Evolutionary conservation across 139 green algal genomes (phyloP).

Genomic region (Chlorella sp.): DNA sequence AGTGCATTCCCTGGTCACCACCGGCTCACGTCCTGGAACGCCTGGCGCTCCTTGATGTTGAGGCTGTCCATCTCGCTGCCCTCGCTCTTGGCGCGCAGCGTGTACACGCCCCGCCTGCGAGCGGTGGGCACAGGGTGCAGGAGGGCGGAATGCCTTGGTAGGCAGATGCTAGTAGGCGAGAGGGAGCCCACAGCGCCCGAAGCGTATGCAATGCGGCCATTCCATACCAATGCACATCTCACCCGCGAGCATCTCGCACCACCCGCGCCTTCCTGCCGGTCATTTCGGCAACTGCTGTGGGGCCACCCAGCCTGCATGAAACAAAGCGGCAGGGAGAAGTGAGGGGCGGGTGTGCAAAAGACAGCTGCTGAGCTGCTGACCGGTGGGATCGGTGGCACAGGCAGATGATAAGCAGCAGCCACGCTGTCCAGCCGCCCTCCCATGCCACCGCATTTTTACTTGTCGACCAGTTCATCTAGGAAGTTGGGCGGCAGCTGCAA

Average conservation of each 20-base stretch:
- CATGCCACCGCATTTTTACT: neutral
- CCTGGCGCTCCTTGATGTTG: constrained; percentile 74
- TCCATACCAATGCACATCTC: too few species aligned
- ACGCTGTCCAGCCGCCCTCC: too few species aligned
- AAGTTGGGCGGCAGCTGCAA: constrained; percentile 83
- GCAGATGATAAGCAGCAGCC: too few species aligned
- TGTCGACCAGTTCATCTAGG: constrained; percentile 64
- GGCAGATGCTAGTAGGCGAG: neutral
- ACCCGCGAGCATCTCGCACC: constrained; percentile 35
- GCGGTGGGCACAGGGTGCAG: neutral
- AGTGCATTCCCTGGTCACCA: too few species aligned
- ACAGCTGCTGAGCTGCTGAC: neutral
- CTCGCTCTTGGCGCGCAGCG: constrained; percentile 73
- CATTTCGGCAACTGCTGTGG: constrained; percentile 79
- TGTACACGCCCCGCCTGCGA: constrained; percentile 51
- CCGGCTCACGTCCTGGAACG: constrained; percentile 74
- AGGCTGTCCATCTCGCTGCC: constrained; percentile 81
- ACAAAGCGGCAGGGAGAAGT: too few species aligned
- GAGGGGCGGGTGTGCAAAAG: neutral
- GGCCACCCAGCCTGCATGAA: constrained; percentile 71
- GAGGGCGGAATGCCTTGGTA: neutral
- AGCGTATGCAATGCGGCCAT: too few species aligned
- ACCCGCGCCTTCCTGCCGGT: constrained; percentile 76
- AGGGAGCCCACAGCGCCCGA: too few species aligned
- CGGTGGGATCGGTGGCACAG: too few species aligned